Conservation (phyloP, 164 flowering plant genomes). For the Houttuynia cordata region DNA sequence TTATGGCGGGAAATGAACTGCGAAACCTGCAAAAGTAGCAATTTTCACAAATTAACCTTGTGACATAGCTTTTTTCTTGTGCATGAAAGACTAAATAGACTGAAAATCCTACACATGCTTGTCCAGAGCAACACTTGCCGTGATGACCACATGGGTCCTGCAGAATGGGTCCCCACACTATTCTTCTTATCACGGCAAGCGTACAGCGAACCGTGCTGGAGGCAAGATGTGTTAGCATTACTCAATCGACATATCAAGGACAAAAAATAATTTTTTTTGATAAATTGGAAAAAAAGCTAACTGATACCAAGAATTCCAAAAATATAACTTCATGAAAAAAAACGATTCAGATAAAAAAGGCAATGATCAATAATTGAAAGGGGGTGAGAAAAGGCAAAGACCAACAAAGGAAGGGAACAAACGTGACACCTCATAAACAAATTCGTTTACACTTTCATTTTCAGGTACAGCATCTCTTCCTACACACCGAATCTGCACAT, state of each 20-base stretch:
- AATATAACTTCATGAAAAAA: too few species aligned
- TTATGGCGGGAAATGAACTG: conserved; percentile 66
- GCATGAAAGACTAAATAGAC: neutral
- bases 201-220: too few species aligned
- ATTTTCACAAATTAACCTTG: neutral
- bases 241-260: neutral
- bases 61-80: too few species aligned
- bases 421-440: conserved; percentile 52
- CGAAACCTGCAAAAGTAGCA: conserved; percentile 40
- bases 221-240: neutral
- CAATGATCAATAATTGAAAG: neutral
- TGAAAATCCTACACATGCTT: too few species aligned
- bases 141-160: too few species aligned
- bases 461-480: conserved; percentile 91
- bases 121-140: too few species aligned
- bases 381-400: neutral
- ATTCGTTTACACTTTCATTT: conserved; percentile 63
- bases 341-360: too few species aligned
- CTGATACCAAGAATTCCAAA: too few species aligned
- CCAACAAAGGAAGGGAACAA: neutral
- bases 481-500: conserved; percentile 59
- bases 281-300: too few species aligned
- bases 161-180: too few species aligned
- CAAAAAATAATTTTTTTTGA: too few species aligned
- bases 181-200: too few species aligned